phyloP scores from a whole-genome alignment of 2,329 filamentous ascomycete genomes.

The Zarea fungicola region DNA sequence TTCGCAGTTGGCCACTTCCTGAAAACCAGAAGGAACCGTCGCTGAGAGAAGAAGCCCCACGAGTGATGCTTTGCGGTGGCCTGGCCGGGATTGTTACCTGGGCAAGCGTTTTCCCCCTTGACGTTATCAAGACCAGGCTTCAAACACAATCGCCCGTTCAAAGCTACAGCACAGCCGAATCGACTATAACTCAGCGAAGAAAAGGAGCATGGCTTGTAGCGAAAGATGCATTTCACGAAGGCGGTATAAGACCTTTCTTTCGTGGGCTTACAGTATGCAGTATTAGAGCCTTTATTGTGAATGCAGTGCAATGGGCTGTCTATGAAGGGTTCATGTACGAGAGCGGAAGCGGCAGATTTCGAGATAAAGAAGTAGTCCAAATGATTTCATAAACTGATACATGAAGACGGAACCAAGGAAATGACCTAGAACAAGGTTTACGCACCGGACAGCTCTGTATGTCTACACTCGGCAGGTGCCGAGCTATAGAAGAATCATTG shows the following conservation, averaged over 20 bases:
- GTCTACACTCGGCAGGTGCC: too few relatives aligned
- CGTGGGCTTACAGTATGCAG: conserved; percentile 76
- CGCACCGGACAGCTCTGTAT: too few relatives aligned
- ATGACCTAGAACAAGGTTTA: too few relatives aligned
- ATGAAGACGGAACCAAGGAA: too few relatives aligned
- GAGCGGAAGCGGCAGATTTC: conserved; percentile 29
- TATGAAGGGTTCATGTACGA: conserved; percentile 83
- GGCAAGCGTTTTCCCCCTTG: conserved; percentile 84
- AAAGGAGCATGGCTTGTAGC: conserved; percentile 59
- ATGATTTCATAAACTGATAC: too few relatives aligned
- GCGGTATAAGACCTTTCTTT: conserved; percentile 62
- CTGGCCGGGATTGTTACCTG: conserved; percentile 84
- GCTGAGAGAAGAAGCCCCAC: conserved; percentile 45
- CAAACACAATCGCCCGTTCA: conserved; percentile 58
- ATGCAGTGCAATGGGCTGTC: conserved; percentile 86
- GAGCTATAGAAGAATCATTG: too few relatives aligned
- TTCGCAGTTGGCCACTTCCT: conserved; percentile 46
- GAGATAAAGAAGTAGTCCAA: neutral
- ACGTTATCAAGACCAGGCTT: conserved; percentile 89
- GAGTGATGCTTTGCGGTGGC: conserved; percentile 76
- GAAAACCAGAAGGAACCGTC: conserved; percentile 18
- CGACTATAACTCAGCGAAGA: conserved; percentile 18
- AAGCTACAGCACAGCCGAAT: conserved; percentile 5
- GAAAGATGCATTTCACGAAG: conserved; percentile 58
- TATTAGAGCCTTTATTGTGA: conserved; percentile 81